Evolutionary conservation across 2,329 filamentous ascomycete genomes (phyloP).

Genomic region (Coniochaeta prunicola): DNA sequence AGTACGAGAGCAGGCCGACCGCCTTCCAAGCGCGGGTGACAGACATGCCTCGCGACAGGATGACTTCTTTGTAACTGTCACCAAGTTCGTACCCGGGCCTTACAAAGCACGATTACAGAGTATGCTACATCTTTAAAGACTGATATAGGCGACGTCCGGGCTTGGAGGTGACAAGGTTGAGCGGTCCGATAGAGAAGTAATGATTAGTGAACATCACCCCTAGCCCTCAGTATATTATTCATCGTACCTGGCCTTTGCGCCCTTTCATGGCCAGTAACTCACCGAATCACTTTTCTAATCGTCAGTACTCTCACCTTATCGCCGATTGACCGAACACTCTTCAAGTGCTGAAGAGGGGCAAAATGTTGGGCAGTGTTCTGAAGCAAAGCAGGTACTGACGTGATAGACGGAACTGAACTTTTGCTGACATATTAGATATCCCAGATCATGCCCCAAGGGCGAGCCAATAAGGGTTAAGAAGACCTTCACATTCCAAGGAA

Average conservation of each 20-base stretch:
- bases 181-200: not conserved
- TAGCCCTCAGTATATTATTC: not conserved
- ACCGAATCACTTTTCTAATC: not conserved
- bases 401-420: no score
- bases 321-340: no score
- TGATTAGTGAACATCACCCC: not conserved
- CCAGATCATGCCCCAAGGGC: no score
- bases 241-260: not conserved
- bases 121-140: not conserved
- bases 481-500: no score
- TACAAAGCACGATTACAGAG: not conserved
- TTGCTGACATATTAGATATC: no score
- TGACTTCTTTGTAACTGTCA: not conserved
- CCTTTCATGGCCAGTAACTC: not conserved
- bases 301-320: not conserved
- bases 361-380: not conserved
- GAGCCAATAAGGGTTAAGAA: no score
- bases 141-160: not conserved
- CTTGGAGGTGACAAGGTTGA: not conserved
- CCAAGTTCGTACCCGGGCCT: not conserved
- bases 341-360: not conserved
- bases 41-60: not conserved
- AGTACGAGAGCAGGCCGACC: not conserved
- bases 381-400: no score
- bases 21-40: not conserved